Percentiles rank a stretch among this genome's conserved stretches.
Evolutionary conservation across 345 rosid species (phyloP).

Genomic region (Luvunga scandens): DNA sequence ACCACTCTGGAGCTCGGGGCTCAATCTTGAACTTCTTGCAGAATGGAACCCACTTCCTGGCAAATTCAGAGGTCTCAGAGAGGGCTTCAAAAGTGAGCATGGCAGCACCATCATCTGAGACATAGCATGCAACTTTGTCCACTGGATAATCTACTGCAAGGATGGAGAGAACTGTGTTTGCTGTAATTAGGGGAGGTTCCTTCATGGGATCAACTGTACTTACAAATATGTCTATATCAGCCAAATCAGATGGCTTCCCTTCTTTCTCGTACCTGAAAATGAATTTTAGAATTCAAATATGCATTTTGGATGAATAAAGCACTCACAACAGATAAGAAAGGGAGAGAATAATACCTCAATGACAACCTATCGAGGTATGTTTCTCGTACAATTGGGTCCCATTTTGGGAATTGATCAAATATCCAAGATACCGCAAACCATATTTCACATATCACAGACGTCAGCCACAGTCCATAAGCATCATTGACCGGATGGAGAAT

Average conservation of each 20-base stretch:
- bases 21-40: slow-evolving; percentile 76
- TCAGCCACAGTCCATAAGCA: slow-evolving; percentile 79
- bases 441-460: slow-evolving; percentile 82
- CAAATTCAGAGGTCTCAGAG: slow-evolving; percentile 88
- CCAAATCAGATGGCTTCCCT: slow-evolving; percentile 67
- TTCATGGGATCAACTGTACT: slow-evolving; percentile 93
- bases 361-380: slow-evolving; percentile 85
- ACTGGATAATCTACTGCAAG: slow-evolving; percentile 91
- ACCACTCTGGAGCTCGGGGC: slow-evolving; percentile 95
- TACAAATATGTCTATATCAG: slow-evolving; percentile 72
- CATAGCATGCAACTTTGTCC: slow-evolving; percentile 86
- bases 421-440: slow-evolving; percentile 99
- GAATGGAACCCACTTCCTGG: slow-evolving; percentile 93
- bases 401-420: slow-evolving; percentile 87
- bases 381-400: slow-evolving; percentile 80
- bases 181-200: slow-evolving; percentile 91
- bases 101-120: slow-evolving; percentile 96
- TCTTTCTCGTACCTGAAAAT: slow-evolving; percentile 71
- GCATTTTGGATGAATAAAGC: background rate
- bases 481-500: slow-evolving; percentile 79
- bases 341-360: slow-evolving; percentile 35
- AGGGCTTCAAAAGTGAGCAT: slow-evolving; percentile 96
- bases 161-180: slow-evolving; percentile 91
- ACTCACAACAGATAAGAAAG: background rate
- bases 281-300: background rate